Conservation (phyloP, 1,284 basidiomycete species). For the Trichosporon sp. region DNA sequence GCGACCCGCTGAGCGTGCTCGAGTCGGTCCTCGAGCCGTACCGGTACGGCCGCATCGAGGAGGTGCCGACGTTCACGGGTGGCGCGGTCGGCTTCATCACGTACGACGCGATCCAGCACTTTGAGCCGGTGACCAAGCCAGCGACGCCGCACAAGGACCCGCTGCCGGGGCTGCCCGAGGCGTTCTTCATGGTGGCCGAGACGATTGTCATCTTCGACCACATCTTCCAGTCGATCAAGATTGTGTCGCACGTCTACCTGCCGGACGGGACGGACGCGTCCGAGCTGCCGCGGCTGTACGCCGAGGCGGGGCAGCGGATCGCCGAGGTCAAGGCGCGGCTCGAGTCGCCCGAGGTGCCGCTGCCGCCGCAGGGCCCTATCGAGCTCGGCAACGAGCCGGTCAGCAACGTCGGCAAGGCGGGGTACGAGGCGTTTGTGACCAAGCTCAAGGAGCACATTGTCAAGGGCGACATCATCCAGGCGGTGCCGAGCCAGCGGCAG, state of each 20-base stretch:
- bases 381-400: slow-evolving; percentile 61
- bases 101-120: slow-evolving; percentile 94
- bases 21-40: slow-evolving; percentile 83
- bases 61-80: slow-evolving; percentile 88
- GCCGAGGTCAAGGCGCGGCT: slow-evolving; percentile 67
- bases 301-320: slow-evolving; percentile 73
- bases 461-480: slow-evolving; percentile 97
- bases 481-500: slow-evolving; percentile 91
- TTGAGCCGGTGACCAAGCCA: slow-evolving; percentile 80
- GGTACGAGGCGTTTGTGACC: slow-evolving; percentile 90
- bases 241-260: slow-evolving; percentile 91
- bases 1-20: slow-evolving; percentile 80
- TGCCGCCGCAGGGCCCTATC: slow-evolving; percentile 55
- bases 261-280: slow-evolving; percentile 53
- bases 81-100: slow-evolving; percentile 97
- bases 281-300: slow-evolving; percentile 73
- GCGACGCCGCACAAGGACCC: slow-evolving; percentile 64
- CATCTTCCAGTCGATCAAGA: slow-evolving; percentile 87
- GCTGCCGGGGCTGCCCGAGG: slow-evolving; percentile 80
- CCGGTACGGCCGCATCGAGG: slow-evolving; percentile 84
- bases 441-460: slow-evolving; percentile 89
- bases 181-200: slow-evolving; percentile 94
- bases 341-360: slow-evolving; percentile 57
- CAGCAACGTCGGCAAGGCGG: slow-evolving; percentile 89
- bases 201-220: slow-evolving; percentile 96